phyloP scores from a whole-genome alignment of 768 basidiomycete genomes.

The Cystofilobasidium capitatum region DNA sequence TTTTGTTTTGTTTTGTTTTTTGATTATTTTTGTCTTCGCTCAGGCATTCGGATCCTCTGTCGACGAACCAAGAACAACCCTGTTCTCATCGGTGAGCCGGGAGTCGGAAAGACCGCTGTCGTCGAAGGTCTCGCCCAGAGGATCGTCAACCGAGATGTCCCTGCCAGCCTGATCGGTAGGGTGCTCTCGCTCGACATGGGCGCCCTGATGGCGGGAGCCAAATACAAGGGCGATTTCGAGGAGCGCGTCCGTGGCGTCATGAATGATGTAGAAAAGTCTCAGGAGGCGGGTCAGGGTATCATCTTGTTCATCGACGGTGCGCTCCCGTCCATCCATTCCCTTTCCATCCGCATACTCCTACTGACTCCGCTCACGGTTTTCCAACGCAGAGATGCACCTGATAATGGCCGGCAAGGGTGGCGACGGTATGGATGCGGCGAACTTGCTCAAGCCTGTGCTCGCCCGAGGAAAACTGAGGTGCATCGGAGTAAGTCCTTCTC shows the following conservation, averaged over 20 bases:
- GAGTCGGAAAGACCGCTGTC: slow-evolving; percentile 92
- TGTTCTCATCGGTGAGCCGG: slow-evolving; percentile 68
- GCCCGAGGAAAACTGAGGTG: slow-evolving; percentile 67
- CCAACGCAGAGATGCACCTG: no score
- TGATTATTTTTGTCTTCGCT: no score
- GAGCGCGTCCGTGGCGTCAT: slow-evolving; percentile 88
- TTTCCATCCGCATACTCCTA: background rate
- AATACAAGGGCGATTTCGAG: slow-evolving; percentile 91
- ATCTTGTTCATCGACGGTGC: slow-evolving; percentile 76
- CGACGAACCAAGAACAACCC: slow-evolving; percentile 27
- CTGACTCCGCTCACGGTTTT: no score
- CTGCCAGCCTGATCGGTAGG: slow-evolving; percentile 37
- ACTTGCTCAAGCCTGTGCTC: slow-evolving; percentile 82
- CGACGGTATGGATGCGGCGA: slow-evolving; percentile 87
- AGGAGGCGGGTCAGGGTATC: slow-evolving; percentile 64
- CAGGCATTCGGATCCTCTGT: slow-evolving; percentile 12
- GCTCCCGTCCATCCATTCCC: background rate
- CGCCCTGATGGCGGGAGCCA: slow-evolving; percentile 67
- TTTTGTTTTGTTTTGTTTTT: no score
- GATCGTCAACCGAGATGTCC: slow-evolving; percentile 36
- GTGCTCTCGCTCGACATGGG: slow-evolving; percentile 76
- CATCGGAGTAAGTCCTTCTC: slow-evolving; percentile 54
- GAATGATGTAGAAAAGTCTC: slow-evolving; percentile 81
- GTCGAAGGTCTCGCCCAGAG: slow-evolving; percentile 92
- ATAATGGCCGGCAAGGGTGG: slow-evolving; percentile 77